Evolutionary conservation across 208 protist species (phyloP).

Genomic region (Blastocrithidia nonstop): DNA sequence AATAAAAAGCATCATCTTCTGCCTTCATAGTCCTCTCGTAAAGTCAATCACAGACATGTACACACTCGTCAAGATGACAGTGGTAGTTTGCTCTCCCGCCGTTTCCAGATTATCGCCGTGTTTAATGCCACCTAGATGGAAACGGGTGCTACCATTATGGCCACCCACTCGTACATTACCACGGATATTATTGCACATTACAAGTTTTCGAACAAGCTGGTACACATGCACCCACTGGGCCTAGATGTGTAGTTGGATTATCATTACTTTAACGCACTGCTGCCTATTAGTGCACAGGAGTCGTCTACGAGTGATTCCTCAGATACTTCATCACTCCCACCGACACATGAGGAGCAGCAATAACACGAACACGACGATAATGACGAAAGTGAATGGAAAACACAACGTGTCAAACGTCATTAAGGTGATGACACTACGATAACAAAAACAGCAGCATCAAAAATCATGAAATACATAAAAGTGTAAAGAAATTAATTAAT

Average conservation of each 20-base stretch:
- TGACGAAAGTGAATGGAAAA: neutral
- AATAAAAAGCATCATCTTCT: too few species aligned
- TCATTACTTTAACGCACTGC: constrained; percentile 72
- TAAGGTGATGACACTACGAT: neutral
- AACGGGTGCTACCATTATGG: constrained; percentile 41
- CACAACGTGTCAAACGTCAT: neutral
- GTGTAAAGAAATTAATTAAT: neutral
- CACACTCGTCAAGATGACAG: neutral
- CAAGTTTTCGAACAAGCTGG: constrained; percentile 61
- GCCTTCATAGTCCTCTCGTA: too few species aligned
- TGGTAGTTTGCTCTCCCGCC: neutral
- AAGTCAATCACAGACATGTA: too few species aligned
- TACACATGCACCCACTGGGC: constrained; percentile 32
- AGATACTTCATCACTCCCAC: neutral
- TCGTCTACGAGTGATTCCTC: constrained; percentile 34
- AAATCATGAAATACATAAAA: neutral
- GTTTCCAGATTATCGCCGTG: constrained; percentile 66
- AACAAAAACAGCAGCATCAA: neutral
- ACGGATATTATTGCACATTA: constrained; percentile 58
- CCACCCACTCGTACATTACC: constrained; percentile 55
- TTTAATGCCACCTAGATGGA: constrained; percentile 75
- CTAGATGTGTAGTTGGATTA: constrained; percentile 56
- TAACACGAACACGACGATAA: neutral
- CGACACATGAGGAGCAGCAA: neutral
- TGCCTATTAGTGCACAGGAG: constrained; percentile 28